Base-by-base conservation (phyloP, 2,329 filamentous ascomycete genomes). In the Berkeleyomyces rouxiae region DNA sequence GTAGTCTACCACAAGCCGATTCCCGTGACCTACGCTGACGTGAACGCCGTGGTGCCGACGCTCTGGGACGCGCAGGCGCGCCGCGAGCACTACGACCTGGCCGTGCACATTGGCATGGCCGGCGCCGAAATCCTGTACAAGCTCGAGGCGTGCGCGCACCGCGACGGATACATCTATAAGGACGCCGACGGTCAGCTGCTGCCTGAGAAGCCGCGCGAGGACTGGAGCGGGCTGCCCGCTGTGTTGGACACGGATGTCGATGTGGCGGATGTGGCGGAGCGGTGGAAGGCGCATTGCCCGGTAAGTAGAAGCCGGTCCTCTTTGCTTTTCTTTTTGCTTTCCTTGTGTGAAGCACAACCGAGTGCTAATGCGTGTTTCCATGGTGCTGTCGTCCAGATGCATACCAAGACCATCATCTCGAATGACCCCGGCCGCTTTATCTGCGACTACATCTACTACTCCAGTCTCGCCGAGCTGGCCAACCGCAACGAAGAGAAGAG, bases 51-150 rank as follows among this genome's bases (percentile, higher is more conserved):
- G 2, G 77, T 91, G 3, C 87, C 89, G 1, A 70, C 70, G 4
- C 76, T 95, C 4, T 82, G 88, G 74, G 74, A 77, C 46, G 63
- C 64, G 39, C 65, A 70, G 72, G 65, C 37, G 13, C 57, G 53
- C 4, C 44, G 44, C 61, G 61, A 59, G 11, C 72, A 75, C 58
- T 79, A 84, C 61, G 86, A 95, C 71, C 73, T 86, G 39, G 78
- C 84, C 31, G 72, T 95, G 3, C 89, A 95, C 72, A 86, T 95
- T 60, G 90, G 90, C 66, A 90, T 95, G 80, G 87, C 88, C 71
- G 70, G 86, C 71, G 69, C 81, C 74, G 67, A 78, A 72, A 68
- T 82, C 11, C 72, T 82, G 67, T 95, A 92, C 71, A 80, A 81
- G 9, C 75, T 92, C 7, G 90, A 95, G 74, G 78, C 81, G 9